phyloP scores from a whole-genome alignment of 2,329 filamentous ascomycete genomes.

The Fusarium nisikadoi region DNA sequence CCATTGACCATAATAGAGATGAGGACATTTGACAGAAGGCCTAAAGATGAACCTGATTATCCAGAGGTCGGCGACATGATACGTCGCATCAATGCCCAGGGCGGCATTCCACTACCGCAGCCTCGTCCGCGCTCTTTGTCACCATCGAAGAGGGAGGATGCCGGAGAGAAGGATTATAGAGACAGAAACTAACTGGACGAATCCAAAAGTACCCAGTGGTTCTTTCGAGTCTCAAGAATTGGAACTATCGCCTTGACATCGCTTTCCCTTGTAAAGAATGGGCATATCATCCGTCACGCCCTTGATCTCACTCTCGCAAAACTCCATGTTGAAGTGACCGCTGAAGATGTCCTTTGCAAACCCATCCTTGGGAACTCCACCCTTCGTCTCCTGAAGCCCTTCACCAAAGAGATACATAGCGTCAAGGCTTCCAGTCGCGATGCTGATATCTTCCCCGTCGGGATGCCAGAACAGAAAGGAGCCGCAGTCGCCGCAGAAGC shows the following conservation, averaged over 20 bases:
- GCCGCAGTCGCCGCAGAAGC: conserved; percentile 6
- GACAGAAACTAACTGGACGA: neutral
- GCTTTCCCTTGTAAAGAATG: neutral
- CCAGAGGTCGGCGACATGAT: conserved; percentile 12
- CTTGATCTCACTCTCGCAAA: conserved; percentile 17
- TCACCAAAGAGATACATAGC: neutral
- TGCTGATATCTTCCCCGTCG: neutral
- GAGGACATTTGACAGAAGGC: conserved; percentile 8
- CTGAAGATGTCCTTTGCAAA: neutral
- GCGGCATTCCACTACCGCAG: neutral
- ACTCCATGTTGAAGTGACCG: neutral
- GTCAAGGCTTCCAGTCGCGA: conserved; percentile 14
- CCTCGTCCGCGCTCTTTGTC: neutral
- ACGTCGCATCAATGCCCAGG: conserved; percentile 4
- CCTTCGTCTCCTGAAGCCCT: neutral
- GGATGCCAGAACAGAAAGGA: conserved; percentile 21
- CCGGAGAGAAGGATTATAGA: neutral
- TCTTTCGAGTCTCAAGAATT: neutral
- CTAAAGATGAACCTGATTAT: conserved; percentile 24
- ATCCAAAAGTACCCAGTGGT: neutral
- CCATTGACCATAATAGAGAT: neutral
- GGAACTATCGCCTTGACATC: conserved; percentile 1
- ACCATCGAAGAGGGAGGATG: neutral
- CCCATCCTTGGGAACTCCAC: neutral
- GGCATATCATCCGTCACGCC: conserved; percentile 19